phyloP scores from a whole-genome alignment of 2,329 filamentous ascomycete genomes.

The Parastagonospora avenae region DNA sequence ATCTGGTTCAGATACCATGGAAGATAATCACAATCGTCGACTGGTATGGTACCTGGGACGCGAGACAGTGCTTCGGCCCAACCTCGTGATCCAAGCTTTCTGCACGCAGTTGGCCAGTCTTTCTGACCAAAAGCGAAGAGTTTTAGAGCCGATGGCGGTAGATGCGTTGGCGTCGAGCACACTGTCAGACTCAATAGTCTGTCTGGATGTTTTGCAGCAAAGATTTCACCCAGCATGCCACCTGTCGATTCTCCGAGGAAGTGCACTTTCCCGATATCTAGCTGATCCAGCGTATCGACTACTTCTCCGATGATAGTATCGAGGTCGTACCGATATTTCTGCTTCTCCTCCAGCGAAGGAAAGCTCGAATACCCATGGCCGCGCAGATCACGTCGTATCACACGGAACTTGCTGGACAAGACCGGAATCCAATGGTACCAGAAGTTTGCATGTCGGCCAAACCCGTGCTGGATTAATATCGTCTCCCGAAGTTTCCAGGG shows the following conservation, averaged over 20 bases:
- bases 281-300: slow-evolving; percentile 42
- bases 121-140: slow-evolving; percentile 36
- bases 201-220: slow-evolving; percentile 40
- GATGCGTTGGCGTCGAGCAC: slow-evolving; percentile 38
- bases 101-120: slow-evolving; percentile 37
- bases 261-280: slow-evolving; percentile 37
- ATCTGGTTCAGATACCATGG: slow-evolving; percentile 42
- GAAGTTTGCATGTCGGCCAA: slow-evolving; percentile 40
- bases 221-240: slow-evolving; percentile 41
- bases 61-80: slow-evolving; percentile 38
- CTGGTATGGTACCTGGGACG: slow-evolving; percentile 37
- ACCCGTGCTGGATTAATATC: slow-evolving; percentile 47
- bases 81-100: slow-evolving; percentile 37
- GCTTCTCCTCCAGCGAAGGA: slow-evolving; percentile 10
- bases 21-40: slow-evolving; percentile 32
- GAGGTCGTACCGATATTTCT: slow-evolving; percentile 24
- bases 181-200: slow-evolving; percentile 38
- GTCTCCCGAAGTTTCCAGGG: slow-evolving; percentile 42
- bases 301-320: slow-evolving; percentile 41
- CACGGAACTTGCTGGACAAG: slow-evolving; percentile 35
- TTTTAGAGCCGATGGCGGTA: slow-evolving; percentile 32
- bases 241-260: slow-evolving; percentile 44
- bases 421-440: slow-evolving; percentile 47
- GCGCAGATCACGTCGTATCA: slow-evolving; percentile 42
- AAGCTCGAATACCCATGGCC: slow-evolving; percentile 42